phyloP scores from a whole-genome alignment of 2,329 filamentous ascomycete species.

The Pseudogymnoascus sp. region DNA sequence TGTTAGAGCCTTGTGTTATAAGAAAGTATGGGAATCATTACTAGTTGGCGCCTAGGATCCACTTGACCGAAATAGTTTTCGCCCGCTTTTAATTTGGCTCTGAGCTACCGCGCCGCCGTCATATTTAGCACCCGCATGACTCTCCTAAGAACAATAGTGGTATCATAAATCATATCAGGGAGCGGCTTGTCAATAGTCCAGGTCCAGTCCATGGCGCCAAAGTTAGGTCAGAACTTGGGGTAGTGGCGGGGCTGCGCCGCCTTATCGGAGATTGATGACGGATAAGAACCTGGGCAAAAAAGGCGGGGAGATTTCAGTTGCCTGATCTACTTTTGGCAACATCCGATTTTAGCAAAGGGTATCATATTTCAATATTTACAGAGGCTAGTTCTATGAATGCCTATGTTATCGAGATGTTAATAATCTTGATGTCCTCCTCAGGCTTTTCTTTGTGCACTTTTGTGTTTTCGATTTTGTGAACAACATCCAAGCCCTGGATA shows the following conservation, averaged over 20 bases:
- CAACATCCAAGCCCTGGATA: conserved; percentile 83
- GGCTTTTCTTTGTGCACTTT: conserved; percentile 86
- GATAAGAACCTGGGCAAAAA: neutral
- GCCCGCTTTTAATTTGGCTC: neutral
- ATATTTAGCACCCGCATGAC: neutral
- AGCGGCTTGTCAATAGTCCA: neutral
- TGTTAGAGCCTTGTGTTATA: neutral
- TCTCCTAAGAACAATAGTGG: neutral
- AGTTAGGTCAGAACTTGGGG: neutral
- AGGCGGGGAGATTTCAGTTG: neutral
- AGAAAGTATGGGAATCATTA: neutral
- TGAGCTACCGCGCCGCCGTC: neutral
- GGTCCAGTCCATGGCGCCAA: neutral
- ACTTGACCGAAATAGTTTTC: neutral
- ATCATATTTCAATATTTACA: conserved; percentile 5
- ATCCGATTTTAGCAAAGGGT: neutral
- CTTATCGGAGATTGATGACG: neutral
- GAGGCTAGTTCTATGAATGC: neutral
- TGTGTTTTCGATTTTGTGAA: conserved; percentile 90
- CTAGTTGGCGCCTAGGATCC: conserved; percentile 3
- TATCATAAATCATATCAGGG: conserved; percentile 4
- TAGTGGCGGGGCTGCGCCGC: neutral
- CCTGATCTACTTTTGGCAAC: neutral
- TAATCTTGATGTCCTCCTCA: conserved; percentile 93
- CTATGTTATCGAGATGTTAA: conserved; percentile 59